Evolutionary conservation across 2,329 filamentous ascomycete species (phyloP), one percentile per base, ranked within the genome.

Genomic region (Cladobotryum mycophilum): DNA sequence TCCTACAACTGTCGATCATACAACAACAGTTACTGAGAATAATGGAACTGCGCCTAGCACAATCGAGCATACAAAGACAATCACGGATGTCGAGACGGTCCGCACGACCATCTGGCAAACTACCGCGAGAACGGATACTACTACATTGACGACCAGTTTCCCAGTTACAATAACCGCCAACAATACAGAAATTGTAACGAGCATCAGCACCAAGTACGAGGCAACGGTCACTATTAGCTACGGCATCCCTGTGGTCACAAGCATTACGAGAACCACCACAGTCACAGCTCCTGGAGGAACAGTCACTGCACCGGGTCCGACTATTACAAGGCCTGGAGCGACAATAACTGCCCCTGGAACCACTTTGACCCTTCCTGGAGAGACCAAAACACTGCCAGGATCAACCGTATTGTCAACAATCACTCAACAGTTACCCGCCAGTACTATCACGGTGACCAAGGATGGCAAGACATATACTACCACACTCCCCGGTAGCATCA

Each of bases 331-430:
- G 9, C 41, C 42, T 14, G 50, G 38, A 22, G 45, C 52, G n/a
- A 60, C 62, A 13, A 49, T 62, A 22, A 64, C 63, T 15, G 48
- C 56, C 17, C 58, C 62, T 20, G 61, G 55, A 3, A 25, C 58
- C 34, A 49, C 53, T 25, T 58, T 61, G 20, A 62, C 58, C 1
- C 43, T 61, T 11, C 61, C 61, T 57, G 53, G 60, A 49, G 37
- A 49, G 33, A 59, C 64, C 47, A 30, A 53, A 48, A 56, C 51
- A 47, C 45, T 48, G 13, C 45, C 51, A n/a, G 54, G 44, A 14
- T 47, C 53, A 13, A 58, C 53, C 3, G 35, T 54, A 12, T 30
- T 54, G 18, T 45, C 47, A 11, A 56, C 54, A 15, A 4, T 50
- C 30, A 55, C 49, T 3, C 37, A 30, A 34, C 47, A 48, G 18